Percentiles rank a stretch among this genome's conserved stretches.
These are phyloP conservation scores for Verruconis gallopava DNA, from an alignment of 2,329 filamentous ascomycete genomes.

Conservation along the genomic window DNA sequence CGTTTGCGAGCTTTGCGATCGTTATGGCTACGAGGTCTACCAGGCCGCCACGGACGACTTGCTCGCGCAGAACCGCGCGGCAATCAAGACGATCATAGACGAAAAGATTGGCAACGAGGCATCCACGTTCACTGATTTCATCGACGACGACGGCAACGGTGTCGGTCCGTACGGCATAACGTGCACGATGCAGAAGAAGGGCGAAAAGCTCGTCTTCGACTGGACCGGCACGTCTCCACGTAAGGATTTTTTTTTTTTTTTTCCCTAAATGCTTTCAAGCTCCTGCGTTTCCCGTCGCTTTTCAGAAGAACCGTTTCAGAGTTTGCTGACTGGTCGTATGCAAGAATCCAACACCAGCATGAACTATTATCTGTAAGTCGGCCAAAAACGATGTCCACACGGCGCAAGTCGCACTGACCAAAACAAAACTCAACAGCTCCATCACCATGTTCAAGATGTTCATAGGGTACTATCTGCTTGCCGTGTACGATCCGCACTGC, in stretches of 20 bases:
- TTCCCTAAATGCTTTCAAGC: no score
- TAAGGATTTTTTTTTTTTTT: no score
- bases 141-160: constrained; percentile 36
- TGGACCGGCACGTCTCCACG: constrained; percentile 36
- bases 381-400: no score
- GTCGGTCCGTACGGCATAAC: constrained; percentile 34
- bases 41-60: constrained; percentile 33
- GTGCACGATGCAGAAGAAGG: constrained; percentile 34
- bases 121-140: constrained; percentile 35
- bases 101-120: constrained; percentile 30
- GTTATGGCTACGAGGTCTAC: constrained; percentile 34
- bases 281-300: no score
- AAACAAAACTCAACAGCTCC: constrained; percentile 11
- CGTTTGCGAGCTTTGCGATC: constrained; percentile 32
- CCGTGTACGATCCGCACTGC: constrained; percentile 34
- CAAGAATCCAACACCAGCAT: constrained; percentile 33
- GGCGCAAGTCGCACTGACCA: no score
- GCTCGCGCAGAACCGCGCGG: constrained; percentile 31
- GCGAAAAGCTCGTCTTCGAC: constrained; percentile 33
- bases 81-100: constrained; percentile 34
- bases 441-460: constrained; percentile 41
- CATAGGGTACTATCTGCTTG: constrained; percentile 36
- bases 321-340: no score
- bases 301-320: no score
- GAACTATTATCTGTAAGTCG: constrained; percentile 35